Evolutionary conservation across 805 yeast genomes (phyloP).

Genomic region (Candida patagonica): DNA sequence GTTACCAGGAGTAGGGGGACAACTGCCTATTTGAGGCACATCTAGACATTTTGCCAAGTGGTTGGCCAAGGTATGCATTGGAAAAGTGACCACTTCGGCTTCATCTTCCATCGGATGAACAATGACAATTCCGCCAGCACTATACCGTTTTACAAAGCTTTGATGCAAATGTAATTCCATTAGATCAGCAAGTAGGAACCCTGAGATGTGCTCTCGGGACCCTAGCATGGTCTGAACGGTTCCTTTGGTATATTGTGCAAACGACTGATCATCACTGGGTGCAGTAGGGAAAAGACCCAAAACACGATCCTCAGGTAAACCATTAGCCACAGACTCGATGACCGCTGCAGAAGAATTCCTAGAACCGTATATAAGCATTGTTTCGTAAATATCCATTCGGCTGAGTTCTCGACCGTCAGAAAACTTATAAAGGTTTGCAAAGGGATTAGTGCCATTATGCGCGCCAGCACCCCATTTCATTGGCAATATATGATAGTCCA

Average conservation of each 20-base stretch:
- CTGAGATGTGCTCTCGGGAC: conserved; percentile 1
- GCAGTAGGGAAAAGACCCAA: too few species aligned
- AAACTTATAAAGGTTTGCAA: background rate
- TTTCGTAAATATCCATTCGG: conserved; percentile 13
- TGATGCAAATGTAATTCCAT: conserved; percentile 23
- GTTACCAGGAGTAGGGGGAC: conserved; percentile 20
- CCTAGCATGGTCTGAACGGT: conserved; percentile 12
- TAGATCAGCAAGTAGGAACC: conserved; percentile 16
- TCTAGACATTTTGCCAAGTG: conserved; percentile 19
- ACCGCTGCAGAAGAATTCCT: background rate
- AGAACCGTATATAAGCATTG: conserved; percentile 5
- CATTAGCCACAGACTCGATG: conserved; percentile 5
- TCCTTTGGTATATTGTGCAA: conserved; percentile 19
- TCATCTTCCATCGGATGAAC: conserved; percentile 17
- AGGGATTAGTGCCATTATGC: background rate
- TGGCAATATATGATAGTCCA: conserved; percentile 21
- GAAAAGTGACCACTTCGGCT: conserved; percentile 10
- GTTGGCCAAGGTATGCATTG: conserved; percentile 16
- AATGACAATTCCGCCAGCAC: conserved; percentile 14
- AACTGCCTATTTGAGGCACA: conserved; percentile 7
- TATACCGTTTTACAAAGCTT: conserved; percentile 16
- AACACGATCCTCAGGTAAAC: conserved; percentile 4
- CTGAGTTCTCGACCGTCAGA: conserved; percentile 4
- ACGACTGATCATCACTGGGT: conserved; percentile 6
- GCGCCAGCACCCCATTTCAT: conserved; percentile 5